A percentile compares a stretch with the other conserved stretches of the same genome.
These are phyloP conservation scores for Amanita fuliginea DNA, from an alignment of 768 basidiomycete species.

Conservation along the genomic window DNA sequence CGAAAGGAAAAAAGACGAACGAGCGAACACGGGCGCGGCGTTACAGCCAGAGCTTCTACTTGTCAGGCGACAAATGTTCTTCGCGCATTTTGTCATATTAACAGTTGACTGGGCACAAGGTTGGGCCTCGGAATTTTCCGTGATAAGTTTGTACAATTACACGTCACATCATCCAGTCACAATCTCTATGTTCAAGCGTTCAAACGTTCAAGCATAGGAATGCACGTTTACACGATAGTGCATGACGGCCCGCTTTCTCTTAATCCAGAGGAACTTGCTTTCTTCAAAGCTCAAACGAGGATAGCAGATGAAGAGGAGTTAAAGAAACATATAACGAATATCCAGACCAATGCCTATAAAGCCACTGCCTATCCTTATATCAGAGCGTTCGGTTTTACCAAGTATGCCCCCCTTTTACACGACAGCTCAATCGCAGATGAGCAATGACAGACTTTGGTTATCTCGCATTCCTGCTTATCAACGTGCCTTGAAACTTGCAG, in stretches of 20 bases:
- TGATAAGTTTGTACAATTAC: no score
- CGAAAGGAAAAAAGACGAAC: no score
- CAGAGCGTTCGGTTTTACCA: slow-evolving; percentile 21
- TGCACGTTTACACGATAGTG: no score
- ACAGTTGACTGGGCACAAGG: no score
- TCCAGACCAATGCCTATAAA: slow-evolving; percentile 24
- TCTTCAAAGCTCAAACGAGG: slow-evolving; percentile 24
- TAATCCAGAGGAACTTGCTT: slow-evolving; percentile 17
- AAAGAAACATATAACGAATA: slow-evolving; percentile 25
- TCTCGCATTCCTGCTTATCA: slow-evolving; percentile 22
- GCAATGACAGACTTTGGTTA: slow-evolving; percentile 18
- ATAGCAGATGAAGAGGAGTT: slow-evolving; percentile 25
- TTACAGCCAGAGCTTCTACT: no score
- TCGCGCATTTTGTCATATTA: no score
- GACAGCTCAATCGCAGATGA: neutral
- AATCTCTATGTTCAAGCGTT: no score
- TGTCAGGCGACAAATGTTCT: no score
- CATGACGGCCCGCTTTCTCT: slow-evolving; percentile 7
- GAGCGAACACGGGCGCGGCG: no score
- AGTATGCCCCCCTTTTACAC: slow-evolving; percentile 10
- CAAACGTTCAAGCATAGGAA: no score
- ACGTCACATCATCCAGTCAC: no score
- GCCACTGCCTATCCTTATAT: slow-evolving; percentile 25
- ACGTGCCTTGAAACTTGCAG: slow-evolving; percentile 17
- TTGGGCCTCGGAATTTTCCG: no score